Evolutionary conservation across 2,329 filamentous ascomycete species (phyloP).

Genomic region (Talaromyces sp.): DNA sequence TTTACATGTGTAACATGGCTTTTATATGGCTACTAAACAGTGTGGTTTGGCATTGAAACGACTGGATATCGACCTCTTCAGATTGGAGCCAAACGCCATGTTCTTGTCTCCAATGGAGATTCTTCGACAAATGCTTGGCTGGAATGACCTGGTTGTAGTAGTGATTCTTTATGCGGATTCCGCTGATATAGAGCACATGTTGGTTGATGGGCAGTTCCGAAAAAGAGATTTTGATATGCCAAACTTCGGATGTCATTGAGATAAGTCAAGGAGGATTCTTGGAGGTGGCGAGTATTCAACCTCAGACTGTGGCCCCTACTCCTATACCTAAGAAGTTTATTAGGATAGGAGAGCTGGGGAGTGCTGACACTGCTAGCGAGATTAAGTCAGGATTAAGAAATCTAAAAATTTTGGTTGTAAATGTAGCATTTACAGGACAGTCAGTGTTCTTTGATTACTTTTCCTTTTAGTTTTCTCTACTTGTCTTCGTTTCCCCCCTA

Average conservation of each 20-base stretch:
- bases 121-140: conserved; percentile 47
- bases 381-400: background rate
- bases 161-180: conserved; percentile 45
- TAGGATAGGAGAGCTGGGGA: background rate
- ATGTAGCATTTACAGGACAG: background rate
- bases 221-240: background rate
- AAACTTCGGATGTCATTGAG: background rate
- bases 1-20: background rate
- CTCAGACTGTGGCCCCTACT: background rate
- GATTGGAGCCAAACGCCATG: conserved; percentile 19
- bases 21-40: conserved; percentile 1
- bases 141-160: conserved; percentile 51
- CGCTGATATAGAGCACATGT: background rate
- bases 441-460: no score
- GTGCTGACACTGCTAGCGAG: background rate
- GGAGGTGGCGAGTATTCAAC: background rate
- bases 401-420: background rate
- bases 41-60: background rate
- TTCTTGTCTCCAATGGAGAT: conserved; percentile 48
- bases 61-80: background rate
- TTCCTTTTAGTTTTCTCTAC: no score
- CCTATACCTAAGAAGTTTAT: background rate
- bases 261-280: background rate
- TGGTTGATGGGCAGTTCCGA: background rate
- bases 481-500: no score